Conservation (phyloP, 208 protist genomes). For the Jaenimonas drosophilae region DNA sequence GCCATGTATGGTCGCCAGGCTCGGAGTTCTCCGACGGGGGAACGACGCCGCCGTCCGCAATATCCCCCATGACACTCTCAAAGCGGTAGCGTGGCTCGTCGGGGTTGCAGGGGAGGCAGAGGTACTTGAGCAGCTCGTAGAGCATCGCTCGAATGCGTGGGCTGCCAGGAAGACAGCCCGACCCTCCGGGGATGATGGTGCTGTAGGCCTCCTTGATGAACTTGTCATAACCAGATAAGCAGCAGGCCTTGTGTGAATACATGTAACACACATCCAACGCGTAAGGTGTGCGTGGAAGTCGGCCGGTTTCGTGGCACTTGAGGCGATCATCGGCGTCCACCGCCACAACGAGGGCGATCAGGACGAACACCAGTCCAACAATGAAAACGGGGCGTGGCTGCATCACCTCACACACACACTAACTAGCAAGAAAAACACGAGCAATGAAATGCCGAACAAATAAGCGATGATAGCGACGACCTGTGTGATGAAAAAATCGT, state of each 20-base stretch:
- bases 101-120: conserved; percentile 38
- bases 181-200: conserved; percentile 15
- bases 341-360: too few species aligned
- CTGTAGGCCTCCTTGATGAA: conserved; percentile 20
- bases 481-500: too few species aligned
- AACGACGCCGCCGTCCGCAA: conserved; percentile 26
- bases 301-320: conserved; percentile 14
- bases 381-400: not conserved
- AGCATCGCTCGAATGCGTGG: conserved; percentile 26
- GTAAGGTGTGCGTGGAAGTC: conserved; percentile 7
- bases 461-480: too few species aligned
- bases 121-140: conserved; percentile 24
- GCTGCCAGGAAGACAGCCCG: conserved; percentile 20
- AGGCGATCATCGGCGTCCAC: too few species aligned
- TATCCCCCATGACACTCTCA: conserved; percentile 23
- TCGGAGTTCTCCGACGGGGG: conserved; percentile 13
- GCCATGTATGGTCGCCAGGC: conserved; percentile 30
- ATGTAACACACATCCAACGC: conserved; percentile 35
- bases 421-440: not conserved
- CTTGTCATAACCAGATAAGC: conserved; percentile 22
- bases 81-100: conserved; percentile 36
- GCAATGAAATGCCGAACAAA: not conserved
- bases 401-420: conserved; percentile 1
- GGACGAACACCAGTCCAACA: too few species aligned
- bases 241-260: conserved; percentile 26